A percentile compares a stretch with the other conserved stretches of the same genome.
These are phyloP conservation scores for Melaleuca quinquenervia DNA, from an alignment of 345 rosid genomes.

Conservation along the genomic window DNA sequence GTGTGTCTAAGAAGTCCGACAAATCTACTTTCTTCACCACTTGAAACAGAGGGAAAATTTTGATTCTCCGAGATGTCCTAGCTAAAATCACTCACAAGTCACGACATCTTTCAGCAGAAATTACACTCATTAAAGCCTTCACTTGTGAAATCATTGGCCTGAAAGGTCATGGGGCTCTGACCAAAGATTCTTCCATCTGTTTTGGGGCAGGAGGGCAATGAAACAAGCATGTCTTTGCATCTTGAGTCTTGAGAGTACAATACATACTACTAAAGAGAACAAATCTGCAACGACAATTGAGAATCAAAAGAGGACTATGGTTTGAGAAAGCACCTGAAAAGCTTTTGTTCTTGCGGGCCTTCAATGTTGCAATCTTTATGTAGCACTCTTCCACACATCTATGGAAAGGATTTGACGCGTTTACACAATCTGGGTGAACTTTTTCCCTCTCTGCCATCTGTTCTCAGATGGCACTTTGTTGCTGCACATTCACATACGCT, in stretches of 20 bases:
- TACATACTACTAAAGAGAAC: background rate
- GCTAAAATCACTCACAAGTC: background rate
- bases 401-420: constrained; percentile 51
- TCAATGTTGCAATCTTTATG: background rate
- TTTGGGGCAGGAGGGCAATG: background rate
- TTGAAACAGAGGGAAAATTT: background rate
- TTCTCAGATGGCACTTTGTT: background rate
- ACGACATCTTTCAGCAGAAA: background rate
- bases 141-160: background rate
- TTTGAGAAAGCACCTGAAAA: background rate
- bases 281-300: background rate
- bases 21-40: background rate
- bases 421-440: constrained; percentile 22
- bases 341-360: constrained; percentile 3
- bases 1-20: no score
- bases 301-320: background rate
- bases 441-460: constrained; percentile 24
- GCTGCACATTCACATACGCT: background rate
- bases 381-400: constrained; percentile 40
- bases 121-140: background rate
- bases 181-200: background rate
- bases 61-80: background rate
- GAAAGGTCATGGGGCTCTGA: background rate
- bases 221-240: background rate
- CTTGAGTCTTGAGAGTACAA: background rate